Percentiles rank a stretch among this genome's conserved stretches.
These are phyloP conservation scores for Tulasnella sp. DNA, from an alignment of 768 basidiomycete species.

Conservation along the genomic window DNA sequence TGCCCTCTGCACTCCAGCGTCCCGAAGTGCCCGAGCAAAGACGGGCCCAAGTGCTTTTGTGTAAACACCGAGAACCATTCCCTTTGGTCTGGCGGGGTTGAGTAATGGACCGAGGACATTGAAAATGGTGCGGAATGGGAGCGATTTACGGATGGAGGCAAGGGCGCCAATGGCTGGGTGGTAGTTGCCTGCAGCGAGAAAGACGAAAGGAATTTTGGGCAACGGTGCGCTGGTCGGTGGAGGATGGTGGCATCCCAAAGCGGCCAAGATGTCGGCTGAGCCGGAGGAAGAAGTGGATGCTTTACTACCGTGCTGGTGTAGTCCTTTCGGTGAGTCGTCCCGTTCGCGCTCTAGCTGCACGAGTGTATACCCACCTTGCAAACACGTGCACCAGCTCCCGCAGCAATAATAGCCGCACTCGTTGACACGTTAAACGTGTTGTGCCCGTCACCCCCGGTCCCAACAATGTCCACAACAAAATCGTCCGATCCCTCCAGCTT, in stretches of 20 bases:
- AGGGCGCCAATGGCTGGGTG: constrained; percentile 81
- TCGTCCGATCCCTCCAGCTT: constrained; percentile 46
- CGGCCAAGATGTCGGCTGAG: constrained; percentile 85
- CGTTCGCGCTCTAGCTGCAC: not conserved
- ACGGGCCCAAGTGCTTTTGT: constrained; percentile 73
- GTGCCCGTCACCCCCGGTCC: constrained; percentile 92
- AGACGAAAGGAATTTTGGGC: constrained; percentile 72
- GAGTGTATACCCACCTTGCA: constrained; percentile 61
- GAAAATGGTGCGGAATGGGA: constrained; percentile 96
- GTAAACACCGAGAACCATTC: constrained; percentile 91
- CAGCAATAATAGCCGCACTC: constrained; percentile 87
- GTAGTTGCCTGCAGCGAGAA: constrained; percentile 91
- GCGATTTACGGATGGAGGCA: constrained; percentile 75
- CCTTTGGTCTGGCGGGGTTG: constrained; percentile 80
- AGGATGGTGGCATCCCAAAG: constrained; percentile 63
- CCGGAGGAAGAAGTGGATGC: constrained; percentile 94
- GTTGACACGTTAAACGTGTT: constrained; percentile 98
- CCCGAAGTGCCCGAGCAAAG: constrained; percentile 54
- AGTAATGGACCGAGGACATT: constrained; percentile 92
- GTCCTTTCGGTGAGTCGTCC: not conserved
- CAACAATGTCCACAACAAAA: constrained; percentile 70
- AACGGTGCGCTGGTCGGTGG: constrained; percentile 46
- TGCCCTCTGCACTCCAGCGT: constrained; percentile 75
- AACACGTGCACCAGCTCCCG: constrained; percentile 89
- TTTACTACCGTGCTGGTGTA: constrained; percentile 72